Conservation (phyloP, 352 stramenopile species). For the Phytophthora sp. region DNA sequence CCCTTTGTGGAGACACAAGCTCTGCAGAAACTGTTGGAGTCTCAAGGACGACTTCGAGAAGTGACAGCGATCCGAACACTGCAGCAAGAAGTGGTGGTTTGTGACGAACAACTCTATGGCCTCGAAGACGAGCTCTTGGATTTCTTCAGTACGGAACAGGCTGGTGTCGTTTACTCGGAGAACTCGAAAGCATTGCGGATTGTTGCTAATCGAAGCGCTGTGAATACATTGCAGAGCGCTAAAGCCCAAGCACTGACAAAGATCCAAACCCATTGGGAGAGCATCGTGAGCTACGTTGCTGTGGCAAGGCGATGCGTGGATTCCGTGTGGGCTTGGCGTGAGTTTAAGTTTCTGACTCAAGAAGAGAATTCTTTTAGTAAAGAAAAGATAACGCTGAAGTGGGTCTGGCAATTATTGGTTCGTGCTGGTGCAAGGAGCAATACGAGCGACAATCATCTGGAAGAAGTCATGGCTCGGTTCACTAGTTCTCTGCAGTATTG, state of each 20-base stretch:
- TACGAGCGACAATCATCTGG: conserved; percentile 23
- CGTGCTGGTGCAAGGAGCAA: conserved; percentile 25
- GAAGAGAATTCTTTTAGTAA: neutral
- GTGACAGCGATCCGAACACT: conserved; percentile 61
- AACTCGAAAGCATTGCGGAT: conserved; percentile 60
- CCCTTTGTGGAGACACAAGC: conserved; percentile 41
- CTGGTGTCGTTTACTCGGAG: conserved; percentile 49
- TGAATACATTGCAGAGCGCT: conserved; percentile 52
- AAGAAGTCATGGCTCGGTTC: conserved; percentile 32
- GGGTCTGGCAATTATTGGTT: conserved; percentile 50
- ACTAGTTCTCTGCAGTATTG: conserved; percentile 28
- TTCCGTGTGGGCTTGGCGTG: conserved; percentile 41
- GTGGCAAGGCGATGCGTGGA: conserved; percentile 47
- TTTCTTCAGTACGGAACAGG: conserved; percentile 55
- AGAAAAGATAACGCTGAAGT: conserved; percentile 22
- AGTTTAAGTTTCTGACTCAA: conserved; percentile 26
- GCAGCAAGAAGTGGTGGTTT: conserved; percentile 50
- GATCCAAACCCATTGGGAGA: conserved; percentile 34
- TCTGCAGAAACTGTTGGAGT: conserved; percentile 43
- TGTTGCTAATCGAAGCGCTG: conserved; percentile 59
- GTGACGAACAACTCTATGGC: conserved; percentile 57
- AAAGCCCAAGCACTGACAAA: conserved; percentile 48
- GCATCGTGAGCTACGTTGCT: conserved; percentile 29
- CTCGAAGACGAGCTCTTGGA: conserved; percentile 72
- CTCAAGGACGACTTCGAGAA: conserved; percentile 35